These are phyloP conservation scores for Penicillium sp. DNA, from an alignment of 2,329 filamentous ascomycete species.

Conservation along the genomic window DNA sequence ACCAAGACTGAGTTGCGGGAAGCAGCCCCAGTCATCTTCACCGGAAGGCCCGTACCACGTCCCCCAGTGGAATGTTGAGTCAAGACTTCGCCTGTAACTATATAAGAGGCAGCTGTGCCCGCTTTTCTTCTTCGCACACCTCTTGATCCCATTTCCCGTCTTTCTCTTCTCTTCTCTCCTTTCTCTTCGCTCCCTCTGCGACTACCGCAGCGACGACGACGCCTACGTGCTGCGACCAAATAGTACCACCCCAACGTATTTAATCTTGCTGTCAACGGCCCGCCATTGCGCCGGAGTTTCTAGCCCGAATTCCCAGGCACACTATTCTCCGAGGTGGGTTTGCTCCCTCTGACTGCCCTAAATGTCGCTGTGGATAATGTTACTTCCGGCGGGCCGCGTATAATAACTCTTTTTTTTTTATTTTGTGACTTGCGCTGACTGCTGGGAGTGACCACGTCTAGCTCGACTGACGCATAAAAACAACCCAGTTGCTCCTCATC, in stretches of 20 bases:
- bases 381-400: conserved; percentile 1
- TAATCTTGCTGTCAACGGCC: background rate
- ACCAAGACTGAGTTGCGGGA: background rate
- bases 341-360: background rate
- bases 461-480: background rate
- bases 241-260: background rate
- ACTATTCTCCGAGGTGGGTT: background rate
- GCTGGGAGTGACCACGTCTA: background rate
- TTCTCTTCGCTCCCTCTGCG: background rate
- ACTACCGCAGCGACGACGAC: background rate
- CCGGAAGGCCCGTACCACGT: background rate
- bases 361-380: conserved; percentile 6
- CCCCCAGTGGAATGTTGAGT: too few species aligned
- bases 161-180: background rate
- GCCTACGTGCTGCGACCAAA: too few species aligned
- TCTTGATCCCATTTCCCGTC: background rate
- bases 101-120: background rate
- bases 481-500: background rate
- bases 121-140: background rate
- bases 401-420: background rate
- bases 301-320: background rate
- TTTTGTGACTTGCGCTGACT: background rate
- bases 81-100: background rate
- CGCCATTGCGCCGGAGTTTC: background rate
- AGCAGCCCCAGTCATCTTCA: background rate